These are phyloP conservation scores for Aureobasidium sp. DNA, from an alignment of 2,329 filamentous ascomycete genomes.

Conservation along the genomic window DNA sequence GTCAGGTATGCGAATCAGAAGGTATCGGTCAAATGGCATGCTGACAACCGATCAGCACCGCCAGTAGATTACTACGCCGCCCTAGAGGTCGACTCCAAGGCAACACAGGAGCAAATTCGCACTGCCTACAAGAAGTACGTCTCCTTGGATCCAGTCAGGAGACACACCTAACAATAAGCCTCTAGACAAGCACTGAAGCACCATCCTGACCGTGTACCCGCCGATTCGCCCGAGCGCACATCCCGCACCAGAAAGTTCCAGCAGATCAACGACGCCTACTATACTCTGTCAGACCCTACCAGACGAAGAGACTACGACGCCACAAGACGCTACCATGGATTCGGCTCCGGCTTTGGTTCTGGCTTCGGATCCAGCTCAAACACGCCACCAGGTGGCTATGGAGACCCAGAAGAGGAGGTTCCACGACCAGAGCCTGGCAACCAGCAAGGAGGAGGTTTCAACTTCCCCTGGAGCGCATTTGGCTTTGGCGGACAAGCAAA, in stretches of 20 bases:
- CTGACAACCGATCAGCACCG: slow-evolving; percentile 19
- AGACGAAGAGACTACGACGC: slow-evolving; percentile 79
- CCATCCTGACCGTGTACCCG: slow-evolving; percentile 82
- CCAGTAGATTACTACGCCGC: slow-evolving; percentile 29
- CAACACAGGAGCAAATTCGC: slow-evolving; percentile 74
- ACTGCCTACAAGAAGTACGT: slow-evolving; percentile 79
- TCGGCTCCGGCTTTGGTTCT: slow-evolving; percentile 20
- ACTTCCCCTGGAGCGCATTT: slow-evolving; percentile 63
- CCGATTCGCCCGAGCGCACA: slow-evolving; percentile 73
- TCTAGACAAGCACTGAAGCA: slow-evolving; percentile 75
- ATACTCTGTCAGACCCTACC: slow-evolving; percentile 70
- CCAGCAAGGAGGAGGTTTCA: slow-evolving; percentile 20
- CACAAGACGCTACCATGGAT: slow-evolving; percentile 53
- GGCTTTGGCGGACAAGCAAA: slow-evolving; percentile 45
- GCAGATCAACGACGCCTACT: slow-evolving; percentile 88
- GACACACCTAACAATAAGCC: slow-evolving; percentile 57
- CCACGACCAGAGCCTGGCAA: slow-evolving; percentile 25
- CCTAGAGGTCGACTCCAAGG: slow-evolving; percentile 45
- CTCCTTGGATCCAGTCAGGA: not conserved
- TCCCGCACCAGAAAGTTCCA: slow-evolving; percentile 82
- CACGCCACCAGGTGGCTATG: slow-evolving; percentile 33
- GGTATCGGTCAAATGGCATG: not conserved
- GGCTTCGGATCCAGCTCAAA: slow-evolving; percentile 24
- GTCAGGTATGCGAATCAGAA: slow-evolving; percentile 13
- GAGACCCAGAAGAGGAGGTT: slow-evolving; percentile 40